Evolutionary conservation across 2,329 filamentous ascomycete genomes (phyloP).

Genomic region (Delphinella strobiligena): DNA sequence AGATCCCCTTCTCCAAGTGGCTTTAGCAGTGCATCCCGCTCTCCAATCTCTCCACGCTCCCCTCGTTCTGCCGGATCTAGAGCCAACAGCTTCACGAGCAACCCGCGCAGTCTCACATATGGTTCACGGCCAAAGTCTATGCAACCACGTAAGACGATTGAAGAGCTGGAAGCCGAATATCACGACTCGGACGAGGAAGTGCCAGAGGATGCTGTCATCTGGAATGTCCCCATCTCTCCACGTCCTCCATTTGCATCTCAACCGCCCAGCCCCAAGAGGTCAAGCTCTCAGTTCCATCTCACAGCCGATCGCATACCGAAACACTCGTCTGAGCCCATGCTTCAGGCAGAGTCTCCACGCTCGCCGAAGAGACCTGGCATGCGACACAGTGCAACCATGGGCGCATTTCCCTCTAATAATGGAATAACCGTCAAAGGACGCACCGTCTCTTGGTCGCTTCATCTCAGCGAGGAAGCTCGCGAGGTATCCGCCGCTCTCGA

Average conservation of each 20-base stretch:
- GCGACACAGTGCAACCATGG: slow-evolving; percentile 20
- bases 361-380: slow-evolving; percentile 9
- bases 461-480: slow-evolving; percentile 61
- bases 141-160: slow-evolving; percentile 58
- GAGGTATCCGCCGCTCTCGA: slow-evolving; percentile 70
- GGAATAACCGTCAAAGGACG: slow-evolving; percentile 18
- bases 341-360: slow-evolving; percentile 1
- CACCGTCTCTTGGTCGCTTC: slow-evolving; percentile 63
- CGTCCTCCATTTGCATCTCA: slow-evolving; percentile 18
- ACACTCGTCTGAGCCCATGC: not conserved
- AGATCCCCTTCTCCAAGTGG: slow-evolving; percentile 21
- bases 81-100: slow-evolving; percentile 17
- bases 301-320: slow-evolving; percentile 2
- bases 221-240: slow-evolving; percentile 73
- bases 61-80: slow-evolving; percentile 11
- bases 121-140: slow-evolving; percentile 39
- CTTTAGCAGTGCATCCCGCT: no score
- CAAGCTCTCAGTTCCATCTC: slow-evolving; percentile 16
- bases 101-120: slow-evolving; percentile 1
- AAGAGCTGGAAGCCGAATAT: slow-evolving; percentile 66
- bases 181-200: slow-evolving; percentile 66
- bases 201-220: slow-evolving; percentile 65
- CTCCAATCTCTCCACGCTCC: slow-evolving; percentile 10
- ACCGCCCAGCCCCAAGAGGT: slow-evolving; percentile 21
- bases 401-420: slow-evolving; percentile 16